Evolutionary conservation across 352 stramenopile genomes (phyloP).

Genomic region (Pythium pyrilobum): DNA sequence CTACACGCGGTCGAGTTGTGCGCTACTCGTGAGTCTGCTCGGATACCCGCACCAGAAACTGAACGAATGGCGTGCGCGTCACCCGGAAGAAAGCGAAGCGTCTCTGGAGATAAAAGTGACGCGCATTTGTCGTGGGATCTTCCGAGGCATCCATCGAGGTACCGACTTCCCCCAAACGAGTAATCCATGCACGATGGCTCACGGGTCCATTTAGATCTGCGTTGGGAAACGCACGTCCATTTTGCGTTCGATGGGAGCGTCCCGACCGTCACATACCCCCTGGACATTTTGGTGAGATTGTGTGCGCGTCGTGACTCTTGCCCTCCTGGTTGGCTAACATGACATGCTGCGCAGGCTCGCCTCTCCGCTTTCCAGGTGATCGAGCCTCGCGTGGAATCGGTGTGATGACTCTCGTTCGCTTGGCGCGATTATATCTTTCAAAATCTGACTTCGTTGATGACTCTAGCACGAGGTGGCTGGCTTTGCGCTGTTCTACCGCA

Average conservation of each 20-base stretch:
- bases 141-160: constrained; percentile 21
- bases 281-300: constrained; percentile 41
- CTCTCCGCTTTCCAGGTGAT: constrained; percentile 22
- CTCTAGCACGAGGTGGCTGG: constrained; percentile 9
- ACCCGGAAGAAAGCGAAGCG: neutral
- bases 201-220: constrained; percentile 23
- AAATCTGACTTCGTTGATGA: neutral
- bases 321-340: neutral
- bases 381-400: constrained; percentile 1
- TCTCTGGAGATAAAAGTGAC: neutral
- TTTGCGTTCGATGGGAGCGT: constrained; percentile 41
- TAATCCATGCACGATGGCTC: neutral
- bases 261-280: constrained; percentile 34
- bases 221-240: constrained; percentile 35
- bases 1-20: constrained; percentile 46
- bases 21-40: constrained; percentile 46
- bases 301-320: no score
- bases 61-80: constrained; percentile 7
- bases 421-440: neutral
- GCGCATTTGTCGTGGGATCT: neutral
- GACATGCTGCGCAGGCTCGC: constrained; percentile 1
- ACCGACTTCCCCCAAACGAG: neutral
- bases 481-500: constrained; percentile 17
- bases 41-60: constrained; percentile 44
- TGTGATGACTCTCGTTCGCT: neutral